Percentiles rank a stretch among this genome's conserved stretches.
phyloP scores from a whole-genome alignment of 768 basidiomycete species.

The Grammothele lineata region DNA sequence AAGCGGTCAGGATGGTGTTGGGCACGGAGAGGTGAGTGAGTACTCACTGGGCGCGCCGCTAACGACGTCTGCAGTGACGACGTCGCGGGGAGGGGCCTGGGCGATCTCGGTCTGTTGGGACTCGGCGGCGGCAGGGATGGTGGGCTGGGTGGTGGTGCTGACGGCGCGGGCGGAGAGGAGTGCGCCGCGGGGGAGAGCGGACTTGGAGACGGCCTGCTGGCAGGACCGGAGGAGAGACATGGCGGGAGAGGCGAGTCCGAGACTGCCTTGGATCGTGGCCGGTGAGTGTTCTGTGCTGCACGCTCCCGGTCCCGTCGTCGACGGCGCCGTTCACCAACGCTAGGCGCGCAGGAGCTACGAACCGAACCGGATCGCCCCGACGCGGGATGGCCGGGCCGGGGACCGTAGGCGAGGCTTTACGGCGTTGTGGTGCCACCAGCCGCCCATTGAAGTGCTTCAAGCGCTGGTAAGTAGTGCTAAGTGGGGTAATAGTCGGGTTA shows the following conservation, averaged over 20 bases:
- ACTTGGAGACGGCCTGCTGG: conserved; percentile 24
- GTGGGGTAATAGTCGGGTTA: too few species aligned
- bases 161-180: conserved; percentile 15
- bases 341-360: neutral
- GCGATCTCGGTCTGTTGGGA: conserved; percentile 36
- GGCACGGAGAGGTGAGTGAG: neutral
- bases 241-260: conserved; percentile 12
- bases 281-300: neutral
- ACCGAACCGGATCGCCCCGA: conserved; percentile 5
- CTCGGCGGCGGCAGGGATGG: conserved; percentile 12
- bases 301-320: too few species aligned
- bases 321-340: conserved; percentile 2
- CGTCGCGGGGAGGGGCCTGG: conserved; percentile 45
- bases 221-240: conserved; percentile 57
- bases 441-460: too few species aligned
- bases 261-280: conserved; percentile 2
- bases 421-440: too few species aligned
- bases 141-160: conserved; percentile 22
- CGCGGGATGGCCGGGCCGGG: neutral
- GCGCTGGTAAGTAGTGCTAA: too few species aligned
- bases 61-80: conserved; percentile 75
- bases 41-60: conserved; percentile 81
- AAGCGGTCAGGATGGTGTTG: conserved; percentile 1
- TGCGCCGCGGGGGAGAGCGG: conserved; percentile 18
- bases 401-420: too few species aligned